Evolutionary conservation across 495 filamentous ascomycete genomes (phyloP).

Genomic region (Pyrenopolyporus hunteri): DNA sequence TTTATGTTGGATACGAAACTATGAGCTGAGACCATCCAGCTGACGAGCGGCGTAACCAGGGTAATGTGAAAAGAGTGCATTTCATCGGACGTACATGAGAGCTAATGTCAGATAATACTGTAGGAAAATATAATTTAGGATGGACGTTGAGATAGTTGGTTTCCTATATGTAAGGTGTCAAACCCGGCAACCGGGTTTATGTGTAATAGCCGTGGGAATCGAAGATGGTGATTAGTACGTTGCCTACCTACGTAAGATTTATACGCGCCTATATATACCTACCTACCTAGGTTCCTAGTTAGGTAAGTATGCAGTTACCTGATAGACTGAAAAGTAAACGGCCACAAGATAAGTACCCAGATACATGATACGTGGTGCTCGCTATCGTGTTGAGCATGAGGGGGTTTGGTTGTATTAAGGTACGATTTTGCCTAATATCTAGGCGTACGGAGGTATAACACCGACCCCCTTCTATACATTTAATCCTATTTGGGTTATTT

Average conservation of each 20-base stretch:
- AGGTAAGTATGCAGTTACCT: no score
- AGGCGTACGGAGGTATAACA: not conserved
- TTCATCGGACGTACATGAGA: not conserved
- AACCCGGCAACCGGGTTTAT: not conserved
- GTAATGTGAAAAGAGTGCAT: not conserved
- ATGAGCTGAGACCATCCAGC: constrained; percentile 59
- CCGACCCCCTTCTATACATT: not conserved
- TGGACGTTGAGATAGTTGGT: not conserved
- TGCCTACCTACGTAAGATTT: no score
- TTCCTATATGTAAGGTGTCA: not conserved
- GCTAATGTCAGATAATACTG: not conserved
- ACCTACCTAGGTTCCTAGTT: no score
- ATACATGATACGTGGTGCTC: not conserved
- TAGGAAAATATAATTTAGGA: not conserved
- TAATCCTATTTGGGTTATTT: no score
- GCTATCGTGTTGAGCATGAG: no score
- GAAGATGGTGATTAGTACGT: no score
- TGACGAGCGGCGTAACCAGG: constrained; percentile 46
- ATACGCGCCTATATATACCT: no score
- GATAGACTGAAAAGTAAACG: no score
- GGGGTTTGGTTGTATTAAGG: not conserved
- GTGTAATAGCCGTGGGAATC: not conserved
- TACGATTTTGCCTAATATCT: constrained; percentile 5
- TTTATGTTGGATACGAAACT: constrained; percentile 65
- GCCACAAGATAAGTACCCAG: no score